phyloP scores from a whole-genome alignment of 495 filamentous ascomycete species.

The Aspergillus haitiensis region DNA sequence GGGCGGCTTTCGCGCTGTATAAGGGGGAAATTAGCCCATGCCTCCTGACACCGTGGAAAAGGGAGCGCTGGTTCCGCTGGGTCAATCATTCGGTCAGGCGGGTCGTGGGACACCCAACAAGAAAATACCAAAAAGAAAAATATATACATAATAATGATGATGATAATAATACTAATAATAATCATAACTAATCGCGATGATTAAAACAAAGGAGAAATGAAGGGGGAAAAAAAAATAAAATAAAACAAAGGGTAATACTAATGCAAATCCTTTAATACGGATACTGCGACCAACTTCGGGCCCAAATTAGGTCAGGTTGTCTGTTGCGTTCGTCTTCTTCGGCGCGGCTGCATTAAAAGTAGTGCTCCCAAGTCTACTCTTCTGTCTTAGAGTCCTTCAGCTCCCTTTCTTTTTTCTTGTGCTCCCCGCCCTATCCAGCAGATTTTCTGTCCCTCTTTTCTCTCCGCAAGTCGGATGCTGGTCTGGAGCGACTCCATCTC shows the following conservation, averaged over 20 bases:
- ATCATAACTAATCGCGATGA: neutral
- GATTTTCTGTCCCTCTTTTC: conserved; percentile 10
- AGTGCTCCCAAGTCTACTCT: neutral
- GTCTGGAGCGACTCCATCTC: conserved; percentile 33
- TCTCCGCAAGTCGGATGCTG: conserved; percentile 37
- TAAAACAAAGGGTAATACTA: too few relatives aligned
- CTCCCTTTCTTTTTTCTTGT: conserved; percentile 12
- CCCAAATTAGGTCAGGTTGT: conserved; percentile 21
- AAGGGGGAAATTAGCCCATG: neutral
- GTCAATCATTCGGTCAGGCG: conserved; percentile 28
- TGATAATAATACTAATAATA: conserved; percentile 7
- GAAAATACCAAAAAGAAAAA: neutral
- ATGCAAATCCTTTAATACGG: too few relatives aligned
- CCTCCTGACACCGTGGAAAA: neutral
- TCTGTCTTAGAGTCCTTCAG: conserved; percentile 15
- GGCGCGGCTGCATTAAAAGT: neutral
- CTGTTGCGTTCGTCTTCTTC: conserved; percentile 1
- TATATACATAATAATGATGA: conserved; percentile 6
- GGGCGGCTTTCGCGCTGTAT: neutral
- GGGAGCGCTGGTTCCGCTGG: neutral
- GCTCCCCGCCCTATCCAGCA: conserved; percentile 15
- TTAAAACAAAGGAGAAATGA: too few relatives aligned
- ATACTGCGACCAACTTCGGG: conserved; percentile 1
- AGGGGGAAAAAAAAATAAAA: too few relatives aligned
- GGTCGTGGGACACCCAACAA: conserved; percentile 16